phyloP scores from a whole-genome alignment of 345 rosid species.

The Melastoma malabathricum region DNA sequence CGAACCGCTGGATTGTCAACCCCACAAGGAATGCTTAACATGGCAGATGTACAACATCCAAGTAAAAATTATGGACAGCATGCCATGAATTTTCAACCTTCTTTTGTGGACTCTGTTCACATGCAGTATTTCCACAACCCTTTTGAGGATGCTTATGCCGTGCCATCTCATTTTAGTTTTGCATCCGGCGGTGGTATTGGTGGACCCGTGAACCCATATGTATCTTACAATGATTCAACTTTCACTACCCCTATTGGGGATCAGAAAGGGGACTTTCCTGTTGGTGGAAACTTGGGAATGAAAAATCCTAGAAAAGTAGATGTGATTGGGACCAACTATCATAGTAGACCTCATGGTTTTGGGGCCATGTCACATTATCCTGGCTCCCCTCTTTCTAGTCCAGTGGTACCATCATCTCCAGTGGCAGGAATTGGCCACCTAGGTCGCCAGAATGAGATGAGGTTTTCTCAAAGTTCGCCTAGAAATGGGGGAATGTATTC shows the following conservation, averaged over 20 bases:
- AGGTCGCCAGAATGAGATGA: slow-evolving; percentile 48
- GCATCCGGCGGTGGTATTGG: slow-evolving; percentile 23
- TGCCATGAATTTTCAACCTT: slow-evolving; percentile 35
- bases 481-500: slow-evolving; percentile 49
- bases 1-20: slow-evolving; percentile 22
- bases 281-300: slow-evolving; percentile 30
- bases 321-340: slow-evolving; percentile 23
- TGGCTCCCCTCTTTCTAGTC: slow-evolving; percentile 52
- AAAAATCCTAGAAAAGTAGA: slow-evolving; percentile 41
- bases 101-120: slow-evolving; percentile 54
- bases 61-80: slow-evolving; percentile 41
- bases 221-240: slow-evolving; percentile 26
- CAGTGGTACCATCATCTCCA: slow-evolving; percentile 61
- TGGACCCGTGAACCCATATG: slow-evolving; percentile 28
- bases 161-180: slow-evolving; percentile 36
- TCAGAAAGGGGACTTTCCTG: slow-evolving; percentile 37
- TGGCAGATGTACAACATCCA: slow-evolving; percentile 27
- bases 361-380: slow-evolving; percentile 54
- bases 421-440: slow-evolving; percentile 37
- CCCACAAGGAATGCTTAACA: slow-evolving; percentile 23
- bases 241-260: slow-evolving; percentile 28
- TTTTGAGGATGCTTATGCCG: slow-evolving; percentile 33
- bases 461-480: slow-evolving; percentile 36
- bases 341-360: slow-evolving; percentile 44
- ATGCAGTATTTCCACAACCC: slow-evolving; percentile 62